These are phyloP conservation scores for Ogataea naganishii DNA, from an alignment of 805 yeast genomes.

Conservation along the genomic window DNA sequence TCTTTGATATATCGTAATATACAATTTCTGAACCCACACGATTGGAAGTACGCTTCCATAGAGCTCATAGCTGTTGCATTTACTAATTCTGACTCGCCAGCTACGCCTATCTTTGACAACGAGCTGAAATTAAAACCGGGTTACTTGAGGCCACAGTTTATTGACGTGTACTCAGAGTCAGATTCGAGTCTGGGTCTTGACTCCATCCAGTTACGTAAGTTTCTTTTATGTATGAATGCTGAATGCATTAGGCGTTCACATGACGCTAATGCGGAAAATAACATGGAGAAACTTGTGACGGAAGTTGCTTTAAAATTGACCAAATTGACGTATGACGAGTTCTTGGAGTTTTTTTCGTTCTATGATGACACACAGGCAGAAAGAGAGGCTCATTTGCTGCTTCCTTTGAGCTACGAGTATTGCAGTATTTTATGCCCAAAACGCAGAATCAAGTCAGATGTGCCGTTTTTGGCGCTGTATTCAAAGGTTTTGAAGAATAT, in stretches of 20 bases:
- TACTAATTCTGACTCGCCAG: conserved; percentile 4
- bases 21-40: conserved; percentile 4
- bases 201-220: conserved; percentile 10
- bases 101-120: conserved; percentile 11
- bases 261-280: too few relatives aligned
- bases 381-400: background rate
- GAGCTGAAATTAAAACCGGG: conserved; percentile 6
- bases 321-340: conserved; percentile 3
- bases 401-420: too few relatives aligned
- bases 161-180: background rate
- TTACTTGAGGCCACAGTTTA: conserved; percentile 2
- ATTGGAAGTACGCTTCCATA: conserved; percentile 5
- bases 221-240: too few relatives aligned
- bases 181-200: conserved; percentile 7
- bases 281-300: conserved; percentile 3
- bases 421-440: too few relatives aligned
- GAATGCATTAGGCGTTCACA: too few relatives aligned
- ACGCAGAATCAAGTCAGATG: too few relatives aligned
- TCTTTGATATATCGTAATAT: conserved; percentile 5
- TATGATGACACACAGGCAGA: background rate
- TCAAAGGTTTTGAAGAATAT: too few relatives aligned
- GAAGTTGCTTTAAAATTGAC: conserved; percentile 5
- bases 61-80: conserved; percentile 9
- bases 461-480: too few relatives aligned
- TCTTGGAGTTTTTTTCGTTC: conserved; percentile 7